Conservation (phyloP, 495 filamentous ascomycete species). For the Penicillium parvum region DNA sequence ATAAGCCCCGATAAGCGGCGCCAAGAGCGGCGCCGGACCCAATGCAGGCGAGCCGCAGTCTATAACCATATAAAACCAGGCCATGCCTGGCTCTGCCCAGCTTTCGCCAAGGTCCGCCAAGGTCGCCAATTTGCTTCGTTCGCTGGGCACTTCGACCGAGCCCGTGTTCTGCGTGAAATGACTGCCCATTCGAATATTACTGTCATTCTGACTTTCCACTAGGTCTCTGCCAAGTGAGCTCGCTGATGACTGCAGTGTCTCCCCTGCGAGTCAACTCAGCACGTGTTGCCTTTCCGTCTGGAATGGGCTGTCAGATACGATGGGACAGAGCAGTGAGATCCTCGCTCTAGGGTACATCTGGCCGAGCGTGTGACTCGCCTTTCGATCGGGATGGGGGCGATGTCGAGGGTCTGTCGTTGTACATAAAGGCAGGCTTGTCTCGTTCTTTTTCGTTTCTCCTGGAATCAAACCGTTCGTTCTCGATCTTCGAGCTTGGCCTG, state of each 20-base stretch:
- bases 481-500: neutral
- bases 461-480: conserved; percentile 3
- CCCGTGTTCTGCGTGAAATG: conserved; percentile 12
- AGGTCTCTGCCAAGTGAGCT: conserved; percentile 15
- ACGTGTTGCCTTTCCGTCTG: too few relatives aligned
- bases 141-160: conserved; percentile 1
- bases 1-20: too few relatives aligned
- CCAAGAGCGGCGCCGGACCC: conserved; percentile 8
- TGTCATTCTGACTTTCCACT: conserved; percentile 7
- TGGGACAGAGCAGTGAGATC: neutral
- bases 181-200: conserved; percentile 10
- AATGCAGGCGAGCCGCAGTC: neutral
- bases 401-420: neutral
- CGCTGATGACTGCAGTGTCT: conserved; percentile 4
- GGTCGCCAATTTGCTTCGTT: conserved; percentile 14
- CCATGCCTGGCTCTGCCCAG: conserved; percentile 13
- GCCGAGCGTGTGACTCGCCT: neutral
- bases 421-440: conserved; percentile 8
- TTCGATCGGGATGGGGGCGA: neutral
- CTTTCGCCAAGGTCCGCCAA: conserved; percentile 21
- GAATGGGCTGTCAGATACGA: too few relatives aligned
- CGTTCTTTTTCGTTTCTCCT: neutral
- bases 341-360: too few relatives aligned
- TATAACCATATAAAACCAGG: conserved; percentile 1
- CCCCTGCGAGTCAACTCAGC: conserved; percentile 12